Evolutionary conservation across 768 basidiomycete species (phyloP).

Genomic region (Termitomyces sp.): DNA sequence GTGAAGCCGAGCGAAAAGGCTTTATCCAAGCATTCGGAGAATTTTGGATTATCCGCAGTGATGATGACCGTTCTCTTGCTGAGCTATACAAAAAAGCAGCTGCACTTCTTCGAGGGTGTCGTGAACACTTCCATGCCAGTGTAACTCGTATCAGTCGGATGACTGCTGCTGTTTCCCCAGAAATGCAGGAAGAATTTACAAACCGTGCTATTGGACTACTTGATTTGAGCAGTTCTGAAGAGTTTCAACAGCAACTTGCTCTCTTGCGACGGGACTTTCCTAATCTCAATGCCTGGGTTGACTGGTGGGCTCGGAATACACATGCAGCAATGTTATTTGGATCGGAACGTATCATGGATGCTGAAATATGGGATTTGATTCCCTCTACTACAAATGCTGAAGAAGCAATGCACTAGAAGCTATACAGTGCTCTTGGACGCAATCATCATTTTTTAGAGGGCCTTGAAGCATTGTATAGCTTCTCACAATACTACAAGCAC

Average conservation of each 20-base stretch:
- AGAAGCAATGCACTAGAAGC: slow-evolving; percentile 29
- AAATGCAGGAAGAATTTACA: not conserved
- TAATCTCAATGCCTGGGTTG: slow-evolving; percentile 19
- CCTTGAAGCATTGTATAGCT: not conserved
- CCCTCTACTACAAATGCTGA: slow-evolving; percentile 30
- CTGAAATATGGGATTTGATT: slow-evolving; percentile 24
- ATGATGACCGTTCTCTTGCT: slow-evolving; percentile 8
- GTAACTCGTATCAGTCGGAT: slow-evolving; percentile 22
- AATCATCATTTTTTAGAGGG: slow-evolving; percentile 7
- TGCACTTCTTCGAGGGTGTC: slow-evolving; percentile 18
- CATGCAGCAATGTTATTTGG: slow-evolving; percentile 26
- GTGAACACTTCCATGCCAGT: slow-evolving; percentile 22
- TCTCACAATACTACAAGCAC: slow-evolving; percentile 18
- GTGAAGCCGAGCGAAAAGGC: not conserved
- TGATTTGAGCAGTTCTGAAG: slow-evolving; percentile 13
- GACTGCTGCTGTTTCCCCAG: slow-evolving; percentile 16
- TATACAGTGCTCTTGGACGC: slow-evolving; percentile 23
- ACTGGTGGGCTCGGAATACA: slow-evolving; percentile 25
- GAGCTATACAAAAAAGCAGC: slow-evolving; percentile 21
- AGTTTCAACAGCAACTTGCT: too few species aligned
- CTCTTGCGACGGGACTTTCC: slow-evolving; percentile 23
- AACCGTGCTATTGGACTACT: not conserved
- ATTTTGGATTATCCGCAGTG: slow-evolving; percentile 12
- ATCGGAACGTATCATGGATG: slow-evolving; percentile 23
- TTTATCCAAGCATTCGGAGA: not conserved